Evolutionary conservation across 2,329 filamentous ascomycete genomes (phyloP).

Genomic region (Ophiostoma sp.): DNA sequence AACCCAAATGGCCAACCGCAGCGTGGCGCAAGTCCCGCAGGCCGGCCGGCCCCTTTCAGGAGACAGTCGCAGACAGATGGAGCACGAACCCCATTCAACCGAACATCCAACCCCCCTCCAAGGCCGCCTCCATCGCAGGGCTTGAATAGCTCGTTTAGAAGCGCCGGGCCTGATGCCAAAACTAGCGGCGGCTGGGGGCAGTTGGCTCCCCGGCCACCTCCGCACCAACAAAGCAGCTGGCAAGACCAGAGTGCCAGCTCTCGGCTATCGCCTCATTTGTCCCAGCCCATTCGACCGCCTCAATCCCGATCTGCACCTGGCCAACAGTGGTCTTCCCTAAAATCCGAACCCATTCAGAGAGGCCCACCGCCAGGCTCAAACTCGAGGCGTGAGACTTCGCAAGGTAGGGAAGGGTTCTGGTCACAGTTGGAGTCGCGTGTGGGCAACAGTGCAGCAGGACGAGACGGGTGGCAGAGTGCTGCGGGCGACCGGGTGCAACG

Average conservation of each 20-base stretch:
- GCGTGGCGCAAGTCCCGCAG: background rate
- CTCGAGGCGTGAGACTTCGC: background rate
- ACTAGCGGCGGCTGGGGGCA: conserved; percentile 8
- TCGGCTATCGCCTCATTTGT: background rate
- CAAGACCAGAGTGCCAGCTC: background rate
- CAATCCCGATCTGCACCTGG: background rate
- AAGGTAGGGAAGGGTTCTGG: conserved; percentile 14
- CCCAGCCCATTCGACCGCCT: background rate
- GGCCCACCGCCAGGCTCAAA: background rate
- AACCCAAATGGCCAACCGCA: background rate
- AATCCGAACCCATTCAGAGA: background rate
- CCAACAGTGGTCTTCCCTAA: background rate
- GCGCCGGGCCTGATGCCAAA: background rate
- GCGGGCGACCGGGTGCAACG: background rate
- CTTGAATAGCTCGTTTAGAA: background rate
- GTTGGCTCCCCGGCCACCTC: background rate
- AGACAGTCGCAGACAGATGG: background rate
- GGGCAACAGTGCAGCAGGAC: background rate
- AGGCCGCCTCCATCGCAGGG: background rate
- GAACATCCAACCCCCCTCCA: background rate
- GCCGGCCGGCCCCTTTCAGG: background rate
- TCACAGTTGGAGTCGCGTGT: conserved; percentile 17
- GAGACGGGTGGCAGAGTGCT: background rate
- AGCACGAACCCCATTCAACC: background rate
- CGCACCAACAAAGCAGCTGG: background rate